Evolutionary conservation across 1,284 basidiomycete genomes (phyloP).

Genomic region (Cutaneotrichosporon cyanovorans): DNA sequence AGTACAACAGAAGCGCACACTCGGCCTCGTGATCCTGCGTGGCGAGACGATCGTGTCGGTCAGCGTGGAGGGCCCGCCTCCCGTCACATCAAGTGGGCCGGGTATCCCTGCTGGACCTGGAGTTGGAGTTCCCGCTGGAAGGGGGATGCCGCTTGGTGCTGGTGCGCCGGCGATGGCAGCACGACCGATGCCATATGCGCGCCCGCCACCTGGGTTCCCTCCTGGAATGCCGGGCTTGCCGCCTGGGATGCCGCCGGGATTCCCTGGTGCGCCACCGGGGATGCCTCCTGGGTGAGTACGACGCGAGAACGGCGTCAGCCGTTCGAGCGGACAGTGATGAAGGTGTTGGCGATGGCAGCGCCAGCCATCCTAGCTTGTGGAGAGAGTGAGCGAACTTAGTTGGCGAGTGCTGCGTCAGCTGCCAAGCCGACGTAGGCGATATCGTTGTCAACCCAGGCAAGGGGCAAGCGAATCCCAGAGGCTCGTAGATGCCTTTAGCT

Average conservation of each 20-base stretch:
- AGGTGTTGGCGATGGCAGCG: neutral
- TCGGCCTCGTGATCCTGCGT: constrained; percentile 90
- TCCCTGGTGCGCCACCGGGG: constrained; percentile 21
- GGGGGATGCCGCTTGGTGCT: constrained; percentile 90
- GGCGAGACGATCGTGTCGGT: constrained; percentile 96
- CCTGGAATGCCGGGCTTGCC: constrained; percentile 54
- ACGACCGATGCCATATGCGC: constrained; percentile 70
- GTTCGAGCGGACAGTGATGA: neutral
- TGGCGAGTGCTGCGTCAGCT: no score
- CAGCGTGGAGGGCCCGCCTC: constrained; percentile 91
- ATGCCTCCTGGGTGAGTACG: constrained; percentile 20
- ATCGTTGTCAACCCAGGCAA: no score
- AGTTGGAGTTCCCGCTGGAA: constrained; percentile 87
- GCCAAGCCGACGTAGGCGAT: no score
- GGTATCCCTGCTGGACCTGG: constrained; percentile 65
- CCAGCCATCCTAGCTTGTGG: no score
- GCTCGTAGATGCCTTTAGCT: no score
- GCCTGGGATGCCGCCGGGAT: constrained; percentile 46
- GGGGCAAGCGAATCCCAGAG: no score
- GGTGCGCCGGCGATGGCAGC: constrained; percentile 61
- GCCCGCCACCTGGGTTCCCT: constrained; percentile 53
- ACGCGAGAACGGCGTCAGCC: no score
- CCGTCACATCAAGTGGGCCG: constrained; percentile 78
- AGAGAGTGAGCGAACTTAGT: no score
- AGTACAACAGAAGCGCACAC: constrained; percentile 91